A percentile compares a stretch with the other conserved stretches of the same genome.
These are phyloP conservation scores for Chrysoporthe austroafricana DNA, from an alignment of 2,329 filamentous ascomycete species.

Conservation along the genomic window DNA sequence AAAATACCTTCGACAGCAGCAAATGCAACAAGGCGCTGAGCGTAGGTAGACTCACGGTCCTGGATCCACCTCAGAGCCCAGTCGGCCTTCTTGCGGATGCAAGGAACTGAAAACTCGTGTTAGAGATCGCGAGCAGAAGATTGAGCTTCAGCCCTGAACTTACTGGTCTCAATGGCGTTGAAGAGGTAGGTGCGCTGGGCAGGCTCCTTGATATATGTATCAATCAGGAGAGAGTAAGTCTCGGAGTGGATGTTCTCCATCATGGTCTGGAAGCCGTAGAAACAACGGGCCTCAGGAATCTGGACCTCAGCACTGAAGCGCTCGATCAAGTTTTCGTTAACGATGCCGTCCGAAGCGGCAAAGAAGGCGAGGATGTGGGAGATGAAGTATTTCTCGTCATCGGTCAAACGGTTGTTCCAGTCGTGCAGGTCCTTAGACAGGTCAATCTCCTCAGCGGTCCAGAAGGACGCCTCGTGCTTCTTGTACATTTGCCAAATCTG, in stretches of 20 bases:
- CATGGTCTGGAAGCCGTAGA: conserved; percentile 99
- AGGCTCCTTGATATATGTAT: conserved; percentile 98
- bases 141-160: conserved; percentile 39
- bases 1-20: conserved; percentile 99
- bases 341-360: conserved; percentile 96
- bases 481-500: conserved; percentile 99
- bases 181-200: conserved; percentile 93
- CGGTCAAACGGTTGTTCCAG: conserved; percentile 97
- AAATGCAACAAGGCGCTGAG: conserved; percentile 93
- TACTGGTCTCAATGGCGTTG: conserved; percentile 98
- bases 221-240: conserved; percentile 98
- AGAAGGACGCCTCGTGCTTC: conserved; percentile 99
- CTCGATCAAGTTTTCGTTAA: conserved; percentile 99
- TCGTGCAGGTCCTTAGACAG: conserved; percentile 98
- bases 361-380: conserved; percentile 99
- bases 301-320: conserved; percentile 97
- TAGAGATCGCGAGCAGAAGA: conserved; percentile 63
- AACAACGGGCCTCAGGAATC: conserved; percentile 96
- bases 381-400: conserved; percentile 97
- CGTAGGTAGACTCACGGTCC: conserved; percentile 92
- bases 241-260: conserved; percentile 99
- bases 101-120: conserved; percentile 67
- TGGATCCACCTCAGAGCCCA: conserved; percentile 96
- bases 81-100: conserved; percentile 97
- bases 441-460: conserved; percentile 99